Percentiles rank a stretch among this genome's conserved stretches.
Conservation (phyloP, 148 eudicot species). For the Diospyros lotus region DNA sequence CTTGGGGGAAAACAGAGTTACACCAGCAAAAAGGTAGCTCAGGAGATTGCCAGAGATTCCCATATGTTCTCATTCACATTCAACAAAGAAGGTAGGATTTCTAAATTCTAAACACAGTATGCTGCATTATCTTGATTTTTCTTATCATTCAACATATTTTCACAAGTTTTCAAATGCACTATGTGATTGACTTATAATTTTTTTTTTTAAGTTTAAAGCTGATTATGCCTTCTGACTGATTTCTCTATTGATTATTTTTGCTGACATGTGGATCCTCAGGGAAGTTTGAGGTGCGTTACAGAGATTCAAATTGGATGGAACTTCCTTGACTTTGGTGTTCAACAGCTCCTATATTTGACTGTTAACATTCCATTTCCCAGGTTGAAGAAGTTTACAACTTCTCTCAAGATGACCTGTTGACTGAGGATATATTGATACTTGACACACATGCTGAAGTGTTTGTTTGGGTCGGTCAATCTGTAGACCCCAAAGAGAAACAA, state of each 20-base stretch:
- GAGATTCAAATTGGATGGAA: constrained; percentile 4
- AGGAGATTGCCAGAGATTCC: constrained; percentile 78
- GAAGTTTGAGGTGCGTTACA: constrained; percentile 73
- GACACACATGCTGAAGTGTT: constrained; percentile 94
- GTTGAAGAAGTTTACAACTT: constrained; percentile 93
- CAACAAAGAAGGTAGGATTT: constrained; percentile 67
- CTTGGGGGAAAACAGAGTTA: constrained; percentile 91
- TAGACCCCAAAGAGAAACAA: constrained; percentile 84
- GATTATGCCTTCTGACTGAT: constrained; percentile 19
- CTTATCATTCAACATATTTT: background rate
- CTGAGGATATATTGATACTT: constrained; percentile 91
- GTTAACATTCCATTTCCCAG: constrained; percentile 28
- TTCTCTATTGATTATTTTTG: constrained; percentile 21
- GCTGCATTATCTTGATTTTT: background rate
- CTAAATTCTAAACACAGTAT: constrained; percentile 4
- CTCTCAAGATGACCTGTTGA: constrained; percentile 92
- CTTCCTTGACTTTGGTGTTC: constrained; percentile 6
- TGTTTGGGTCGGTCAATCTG: constrained; percentile 96
- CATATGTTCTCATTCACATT: constrained; percentile 71
- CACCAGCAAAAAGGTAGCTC: constrained; percentile 67
- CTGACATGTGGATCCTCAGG: constrained; percentile 46
- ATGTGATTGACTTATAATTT: constrained; percentile 8
- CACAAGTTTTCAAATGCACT: background rate
- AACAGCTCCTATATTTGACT: background rate
- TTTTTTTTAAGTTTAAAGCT: background rate